Base-by-base conservation (phyloP, 495 filamentous ascomycete species). In the Penicillium cataractarum region DNA sequence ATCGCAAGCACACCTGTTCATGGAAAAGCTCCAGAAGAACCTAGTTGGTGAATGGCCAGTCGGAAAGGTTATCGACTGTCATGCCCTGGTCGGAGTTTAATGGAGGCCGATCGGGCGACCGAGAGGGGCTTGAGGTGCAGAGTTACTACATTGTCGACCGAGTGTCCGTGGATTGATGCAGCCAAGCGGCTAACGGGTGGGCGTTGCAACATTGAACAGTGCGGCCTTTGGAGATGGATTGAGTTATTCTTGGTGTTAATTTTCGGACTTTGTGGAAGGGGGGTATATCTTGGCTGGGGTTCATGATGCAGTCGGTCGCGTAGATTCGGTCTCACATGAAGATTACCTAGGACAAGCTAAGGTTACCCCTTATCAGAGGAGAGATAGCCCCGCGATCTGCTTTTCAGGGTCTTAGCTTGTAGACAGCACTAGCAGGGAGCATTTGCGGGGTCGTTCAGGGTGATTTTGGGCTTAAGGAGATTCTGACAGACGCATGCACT, bases 181-280 rank as follows among this genome's bases (percentile, higher is more conserved):
- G 64, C 67, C 64, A 64, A 69, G 67, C 21, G 58, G 50, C 48
- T 61, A 66, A 50, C 4, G 39, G 50, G 31, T 37, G 15, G 64
- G 21, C 42, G 24, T 26, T 66, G 63, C 35, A 63, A 63, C 64
- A 31, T 42, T 62, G 67, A 46, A 55, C 17, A 19, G 26, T 52
- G 21, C 37, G 52, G 46, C 22, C 29, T n/a, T n/a, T n/a, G n/a
- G n/a, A n/a, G n/a, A n/a, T n/a, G n/a, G n/a, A 8, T 17, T 29
- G 6, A 50, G 3, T 48, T 27, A 8, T 0, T 50, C 39, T 51
- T 35, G 61, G 57, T 33, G 39, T 22, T 40, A 37, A 49, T 61
- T 35, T 42, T 61, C 10, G 21, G 29, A 55, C 55, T 33, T 58
- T 17, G 21, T 13, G 29, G 10, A 33, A 3, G 13, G 3, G 15